Evolutionary conservation across 2,329 filamentous ascomycete species (phyloP), one percentile per base, ranked within the genome.

Genomic region (Colletotrichum magnum): DNA sequence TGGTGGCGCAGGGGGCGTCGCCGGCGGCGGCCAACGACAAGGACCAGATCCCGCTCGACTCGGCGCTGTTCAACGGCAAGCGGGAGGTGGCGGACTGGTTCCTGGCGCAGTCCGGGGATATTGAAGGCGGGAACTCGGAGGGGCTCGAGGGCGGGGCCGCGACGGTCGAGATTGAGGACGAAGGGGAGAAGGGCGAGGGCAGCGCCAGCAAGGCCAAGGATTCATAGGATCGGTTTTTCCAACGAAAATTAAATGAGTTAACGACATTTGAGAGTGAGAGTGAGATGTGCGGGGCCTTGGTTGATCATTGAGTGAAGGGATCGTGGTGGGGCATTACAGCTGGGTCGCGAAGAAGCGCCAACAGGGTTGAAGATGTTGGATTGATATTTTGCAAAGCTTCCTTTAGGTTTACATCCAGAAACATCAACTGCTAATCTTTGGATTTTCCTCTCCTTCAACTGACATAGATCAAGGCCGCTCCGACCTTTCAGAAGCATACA

Each of bases 1-100:
- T 99, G 13, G 85, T 97, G 2, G 89, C 90, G 52, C 85, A 89
- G 3, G 94, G 94, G 2, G 94, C 94, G 1, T 92, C 94, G 68
- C 90, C 94, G 5, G 90, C 90, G 12, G 83, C 94, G 39, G 91
- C 91, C 76, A 98, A 98, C 78, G 89, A 91, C 77, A 93, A 93
- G 56, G 94, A 97, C 32, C 93, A 97, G 75, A 92, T 95, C 74
- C 90, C 92, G 3, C 84, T 94, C 2, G 93, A 94, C 74, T 84
- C 94, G 73, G 92, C 93, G 16, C 89, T 93, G 78, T 86, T 92
- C 73, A 89, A 90, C 72, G 89, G 91, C 74, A 90, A 93, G 84
- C 84, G 84, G 60, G 86, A 89, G 6, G 89, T 92, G 10, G 89
- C 90, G 4, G 86, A 90, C 66, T 89, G 87, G 77, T 90, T 90